Percentiles rank a stretch among this genome's conserved stretches.
These are phyloP conservation scores for Silene noctiflora DNA, from an alignment of 179 eudicot genomes.

Conservation along the genomic window DNA sequence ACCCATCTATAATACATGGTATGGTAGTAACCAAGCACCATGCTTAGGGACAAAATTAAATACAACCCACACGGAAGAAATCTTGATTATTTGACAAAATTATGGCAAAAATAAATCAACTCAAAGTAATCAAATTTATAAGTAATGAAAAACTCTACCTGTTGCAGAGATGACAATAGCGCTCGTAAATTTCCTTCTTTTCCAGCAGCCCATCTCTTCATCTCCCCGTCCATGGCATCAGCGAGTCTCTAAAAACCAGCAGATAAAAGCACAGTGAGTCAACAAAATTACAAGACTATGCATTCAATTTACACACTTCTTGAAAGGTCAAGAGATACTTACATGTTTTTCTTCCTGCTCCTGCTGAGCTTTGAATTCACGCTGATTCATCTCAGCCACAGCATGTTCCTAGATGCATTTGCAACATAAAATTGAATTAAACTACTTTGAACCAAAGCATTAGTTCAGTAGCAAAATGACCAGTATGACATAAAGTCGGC, in stretches of 20 bases:
- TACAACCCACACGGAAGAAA: background rate
- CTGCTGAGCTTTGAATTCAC: conserved; percentile 66
- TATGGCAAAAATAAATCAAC: conserved; percentile 1
- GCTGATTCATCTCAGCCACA: conserved; percentile 68
- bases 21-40: background rate
- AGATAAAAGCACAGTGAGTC: conserved; percentile 2
- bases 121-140: background rate
- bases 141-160: conserved; percentile 36
- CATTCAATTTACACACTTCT: background rate
- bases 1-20: background rate
- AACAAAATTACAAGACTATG: background rate
- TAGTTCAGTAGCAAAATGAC: background rate
- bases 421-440: conserved; percentile 12
- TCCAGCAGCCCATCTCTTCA: conserved; percentile 90
- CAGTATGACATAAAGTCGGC: background rate
- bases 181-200: conserved; percentile 95
- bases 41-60: background rate
- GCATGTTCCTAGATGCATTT: conserved; percentile 57
- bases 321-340: conserved; percentile 29
- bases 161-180: conserved; percentile 67
- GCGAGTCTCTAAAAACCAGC: conserved; percentile 61
- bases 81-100: background rate
- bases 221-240: conserved; percentile 52
- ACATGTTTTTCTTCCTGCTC: conserved; percentile 89
- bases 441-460: conserved; percentile 2